Base-by-base conservation (phyloP, 345 rosid genomes). In the Citropsis articulata region DNA sequence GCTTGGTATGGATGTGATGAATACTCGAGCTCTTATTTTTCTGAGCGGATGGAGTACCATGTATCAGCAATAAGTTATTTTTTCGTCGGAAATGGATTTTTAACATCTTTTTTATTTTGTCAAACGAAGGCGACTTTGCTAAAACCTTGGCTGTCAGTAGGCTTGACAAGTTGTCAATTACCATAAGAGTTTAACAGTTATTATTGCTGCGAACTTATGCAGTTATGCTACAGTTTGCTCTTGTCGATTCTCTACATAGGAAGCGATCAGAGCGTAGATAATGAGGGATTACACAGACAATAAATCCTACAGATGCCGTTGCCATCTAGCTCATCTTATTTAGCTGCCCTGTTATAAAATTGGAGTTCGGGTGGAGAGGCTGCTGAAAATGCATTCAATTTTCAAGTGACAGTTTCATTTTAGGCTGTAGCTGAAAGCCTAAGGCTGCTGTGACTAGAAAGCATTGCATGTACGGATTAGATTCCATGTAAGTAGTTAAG, bases 141-240 rank as follows among this genome's bases (percentile, higher is more conserved):
- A 0, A 4, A 13, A 73, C 36, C 18, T 12, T 73, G 9, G 24
- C 59, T 27, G 2, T 0, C 0, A 79, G 78, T 60, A 50, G 36
- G 10, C 25, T 79, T 50, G 74, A 73, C 18, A 42, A 18, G 21
- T 67, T 50, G 74, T 67, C 18, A 42, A 18, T 13, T 67, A 79
- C 56, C 59, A 57, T 4, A 12, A 12, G 33, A 24, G 7, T 2
- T 57, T 72, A 35, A 19, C 30, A 8, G 0, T 57, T 12, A 5
- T 57, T 35, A 57, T 50, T 35, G 35, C 14, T 35, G 27, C 12
- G 12, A 72, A 72, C 24, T 1, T 57, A 19, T 33, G 65, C 50
- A 72, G 16, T 1, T 57, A 19, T 33, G 65, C 50, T n/a, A 24
- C 33, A 56, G n/a, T 18, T n/a, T 10, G 16, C 14, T 5, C 60